Evolutionary conservation across 805 yeast genomes (phyloP).

Genomic region (Zygotorulaspora florentina): DNA sequence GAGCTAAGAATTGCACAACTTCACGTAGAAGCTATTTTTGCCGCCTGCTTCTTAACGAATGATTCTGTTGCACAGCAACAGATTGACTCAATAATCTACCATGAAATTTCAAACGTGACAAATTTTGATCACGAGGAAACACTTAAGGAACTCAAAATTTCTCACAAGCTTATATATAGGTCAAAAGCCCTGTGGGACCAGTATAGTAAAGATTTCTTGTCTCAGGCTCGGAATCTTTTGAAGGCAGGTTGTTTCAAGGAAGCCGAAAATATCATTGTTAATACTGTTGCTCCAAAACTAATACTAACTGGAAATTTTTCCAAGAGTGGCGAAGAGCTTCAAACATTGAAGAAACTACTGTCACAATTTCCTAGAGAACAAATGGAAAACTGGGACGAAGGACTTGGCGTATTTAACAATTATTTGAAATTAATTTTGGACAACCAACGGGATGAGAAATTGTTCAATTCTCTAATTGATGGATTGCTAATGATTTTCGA

Average conservation of each 20-base stretch:
- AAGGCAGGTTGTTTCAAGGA: constrained; percentile 55
- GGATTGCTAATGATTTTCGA: constrained; percentile 43
- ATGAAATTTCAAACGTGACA: constrained; percentile 24
- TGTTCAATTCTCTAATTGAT: constrained; percentile 41
- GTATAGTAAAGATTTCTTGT: constrained; percentile 46
- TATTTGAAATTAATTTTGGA: constrained; percentile 40
- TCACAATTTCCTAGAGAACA: constrained; percentile 41
- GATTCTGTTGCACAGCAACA: constrained; percentile 42
- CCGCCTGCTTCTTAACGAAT: constrained; percentile 52
- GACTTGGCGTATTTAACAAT: constrained; percentile 54
- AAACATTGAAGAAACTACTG: constrained; percentile 37
- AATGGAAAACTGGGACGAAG: constrained; percentile 49
- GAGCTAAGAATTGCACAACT: constrained; percentile 46
- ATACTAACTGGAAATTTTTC: constrained; percentile 33
- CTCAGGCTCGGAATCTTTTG: constrained; percentile 58
- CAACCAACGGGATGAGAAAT: constrained; percentile 17
- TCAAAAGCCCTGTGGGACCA: constrained; percentile 58
- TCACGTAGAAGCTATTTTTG: constrained; percentile 59
- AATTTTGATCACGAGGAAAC: constrained; percentile 7
- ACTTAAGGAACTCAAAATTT: constrained; percentile 45
- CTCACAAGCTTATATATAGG: constrained; percentile 45
- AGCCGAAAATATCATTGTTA: constrained; percentile 58
- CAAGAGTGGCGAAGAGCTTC: constrained; percentile 40
- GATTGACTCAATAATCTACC: constrained; percentile 34
- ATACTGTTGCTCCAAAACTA: constrained; percentile 66